Conservation (phyloP, 345 rosid genomes). For the Salix brachista region DNA sequence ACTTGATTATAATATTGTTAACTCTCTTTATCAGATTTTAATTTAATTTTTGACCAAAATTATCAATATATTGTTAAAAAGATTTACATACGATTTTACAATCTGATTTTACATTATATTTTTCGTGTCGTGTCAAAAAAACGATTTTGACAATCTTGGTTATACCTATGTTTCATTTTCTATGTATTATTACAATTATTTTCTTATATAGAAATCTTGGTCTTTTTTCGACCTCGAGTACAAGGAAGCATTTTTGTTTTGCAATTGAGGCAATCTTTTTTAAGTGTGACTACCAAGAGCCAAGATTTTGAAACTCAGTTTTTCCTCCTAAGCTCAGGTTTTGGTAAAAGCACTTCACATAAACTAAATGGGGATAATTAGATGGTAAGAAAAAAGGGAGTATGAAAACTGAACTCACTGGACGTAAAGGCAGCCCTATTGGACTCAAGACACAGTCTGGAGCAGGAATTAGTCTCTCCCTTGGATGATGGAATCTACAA, state of each 20-base stretch:
- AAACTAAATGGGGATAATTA: not conserved
- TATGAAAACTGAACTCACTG: conserved; percentile 45
- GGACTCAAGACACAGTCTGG: conserved; percentile 88
- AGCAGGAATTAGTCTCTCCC: conserved; percentile 84
- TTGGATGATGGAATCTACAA: conserved; percentile 93
- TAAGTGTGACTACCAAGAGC: not conserved
- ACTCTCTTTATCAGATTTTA: no score
- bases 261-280: not conserved
- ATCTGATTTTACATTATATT: no score
- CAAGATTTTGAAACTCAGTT: not conserved
- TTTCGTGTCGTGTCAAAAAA: no score
- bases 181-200: not conserved
- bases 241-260: not conserved
- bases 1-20: no score
- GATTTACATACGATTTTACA: no score
- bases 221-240: not conserved
- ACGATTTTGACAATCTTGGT: no score
- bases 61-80: no score
- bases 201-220: not conserved
- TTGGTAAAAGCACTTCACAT: not conserved
- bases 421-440: conserved; percentile 91
- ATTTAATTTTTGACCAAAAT: no score
- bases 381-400: not conserved
- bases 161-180: no score
- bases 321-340: not conserved